Base-by-base conservation (phyloP, 805 yeast genomes). In the Clavispora fructus region DNA sequence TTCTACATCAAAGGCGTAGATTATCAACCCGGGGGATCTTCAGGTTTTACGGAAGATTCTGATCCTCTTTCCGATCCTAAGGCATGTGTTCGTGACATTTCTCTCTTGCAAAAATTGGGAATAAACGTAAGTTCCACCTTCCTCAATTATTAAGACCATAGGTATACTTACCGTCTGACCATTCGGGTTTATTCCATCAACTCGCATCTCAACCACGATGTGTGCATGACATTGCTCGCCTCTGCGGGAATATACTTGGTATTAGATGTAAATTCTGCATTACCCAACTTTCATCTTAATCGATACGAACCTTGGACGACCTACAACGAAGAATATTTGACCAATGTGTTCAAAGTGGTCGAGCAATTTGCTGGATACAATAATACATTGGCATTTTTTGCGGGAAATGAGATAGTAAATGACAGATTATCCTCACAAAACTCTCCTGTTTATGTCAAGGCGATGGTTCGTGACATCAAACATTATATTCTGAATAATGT, bases 1-100 rank as follows among this genome's bases (percentile, higher is more conserved):
- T 91, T 92, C 60, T 83, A 75, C 56, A 75, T 91, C 32, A 83
- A 79, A 63, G 98, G 98, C 16, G 86, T 92, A 1, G 98, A 92
- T 63, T 91, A 91, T 61, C 97, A 92, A 60, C 97, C 97, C 0
- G 97, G 97, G 9, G 98, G 97, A 0, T 83, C 96, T 0, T 83
- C 96, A 0, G 91, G 83, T 0, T 82, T 82, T 23, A 69, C 69
- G n/a, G 64, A 58, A 3, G 50, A 57, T 7, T 61, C 55, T 9
- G 98, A 92, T 60, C 96, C 97, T 0, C 71, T 92, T 38, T 84
- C 96, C 2, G 84, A 88, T 57, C 75, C 82, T 4, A 67, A 75
- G 11, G 58, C 65, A 16, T 92, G 98, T 69, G 85, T 91, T 5
- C 77, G 97, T 54, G 98, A 92, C 62, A 80, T 88, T 17, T 70